These are phyloP conservation scores for rapeseed (Brassica napus) DNA, from an alignment of 345 rosid species.

Conservation along the genomic window Da-Ae NC_063445.1:1097501-1098000, in stretches of 20 bases:
- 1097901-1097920: neutral
- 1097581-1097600: neutral
- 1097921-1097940: neutral
- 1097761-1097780: conserved; percentile 45
- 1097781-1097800: conserved; percentile 85
- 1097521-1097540: neutral
- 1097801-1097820: conserved; percentile 58
- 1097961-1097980: conserved; percentile 3
- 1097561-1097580: neutral
- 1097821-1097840: conserved; percentile 38
- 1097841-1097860: neutral
- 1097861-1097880: neutral
- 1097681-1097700: conserved; percentile 15
- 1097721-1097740: conserved; percentile 56
- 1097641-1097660: conserved; percentile 6
- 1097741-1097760: conserved; percentile 68
- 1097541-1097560: neutral
- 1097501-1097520: neutral
- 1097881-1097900: conserved; percentile 1
- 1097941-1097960: neutral
- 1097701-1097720: conserved; percentile 84
- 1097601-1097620: conserved; percentile 18
- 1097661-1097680: conserved; percentile 19
- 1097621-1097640: conserved; percentile 2
- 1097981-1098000: neutral